Base-by-base conservation (phyloP, 352 stramenopile genomes). In the Phytophthora sp. region DNA sequence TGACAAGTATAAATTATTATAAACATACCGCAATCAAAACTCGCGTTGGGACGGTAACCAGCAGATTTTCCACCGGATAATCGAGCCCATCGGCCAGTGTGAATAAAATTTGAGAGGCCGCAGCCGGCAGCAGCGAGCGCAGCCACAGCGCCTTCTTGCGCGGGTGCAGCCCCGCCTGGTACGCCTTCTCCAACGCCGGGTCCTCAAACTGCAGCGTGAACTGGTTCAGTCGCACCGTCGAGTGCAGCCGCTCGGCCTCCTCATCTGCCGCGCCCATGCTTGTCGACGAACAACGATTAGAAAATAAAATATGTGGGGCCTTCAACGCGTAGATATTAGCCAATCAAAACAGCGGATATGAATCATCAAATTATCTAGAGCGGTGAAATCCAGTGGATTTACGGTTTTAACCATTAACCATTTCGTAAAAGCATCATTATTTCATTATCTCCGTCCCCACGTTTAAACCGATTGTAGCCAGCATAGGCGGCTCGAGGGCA, bases 71-170 rank as follows among this genome's bases (percentile, higher is more conserved):
- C 0, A 78, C 47, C 3, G 84, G 81, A 57, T 86, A 84, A 39
- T 93, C 86, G 4, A 94, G 59, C 24, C 80, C 86, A 69, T 94
- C 86, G 38, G 80, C 74, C 9, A 91, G 62, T 0, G 82, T 82
- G 58, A 94, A 94, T 51, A 94, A 73, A 60, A 94, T 56, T 67
- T 94, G 86, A 31, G 79, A 88, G 26, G 73, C 77, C 0, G 86
- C 84, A 15, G 86, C 84, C 0, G 86, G 86, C 31, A 92, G 67
- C n/a, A 94, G 71, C 64, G 82, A 91, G 55, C 86, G 82, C 66
- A 94, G 63, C 86, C 86, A 94, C 7, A 94, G 76, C 65, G 77
- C 82, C 69, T 93, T 94, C 78, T 94, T 93, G 57, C 86, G 86
- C 21, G 64, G 76, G 62, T 94, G 82, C 8, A 79, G 74, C 51